phyloP scores from a whole-genome alignment of 352 stramenopile genomes.

The Saprolegnia diclina region DNA sequence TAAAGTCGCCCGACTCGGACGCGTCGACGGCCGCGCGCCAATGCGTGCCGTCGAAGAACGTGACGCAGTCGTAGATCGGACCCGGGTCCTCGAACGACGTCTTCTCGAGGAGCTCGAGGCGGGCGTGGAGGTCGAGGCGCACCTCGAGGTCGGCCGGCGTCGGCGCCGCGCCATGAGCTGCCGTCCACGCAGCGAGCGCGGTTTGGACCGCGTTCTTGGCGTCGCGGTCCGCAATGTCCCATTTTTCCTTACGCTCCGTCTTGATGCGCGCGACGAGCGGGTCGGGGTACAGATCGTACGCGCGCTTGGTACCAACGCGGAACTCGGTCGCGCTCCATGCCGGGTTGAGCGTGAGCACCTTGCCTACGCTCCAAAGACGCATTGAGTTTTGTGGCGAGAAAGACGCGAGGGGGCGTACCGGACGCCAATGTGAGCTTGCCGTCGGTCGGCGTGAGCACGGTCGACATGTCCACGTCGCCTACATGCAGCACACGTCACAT shows the following conservation, averaged over 20 bases:
- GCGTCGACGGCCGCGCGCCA: constrained; percentile 87
- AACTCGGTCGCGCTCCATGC: constrained; percentile 66
- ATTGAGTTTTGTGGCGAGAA: constrained; percentile 29
- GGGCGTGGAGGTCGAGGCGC: constrained; percentile 82
- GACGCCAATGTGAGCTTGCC: constrained; percentile 25
- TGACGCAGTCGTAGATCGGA: constrained; percentile 89
- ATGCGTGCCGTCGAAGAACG: constrained; percentile 77
- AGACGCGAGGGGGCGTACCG: constrained; percentile 3
- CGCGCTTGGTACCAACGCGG: constrained; percentile 77
- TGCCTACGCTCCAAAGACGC: constrained; percentile 25
- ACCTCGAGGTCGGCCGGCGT: constrained; percentile 32
- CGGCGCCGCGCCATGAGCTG: constrained; percentile 29
- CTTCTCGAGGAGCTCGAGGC: constrained; percentile 61
- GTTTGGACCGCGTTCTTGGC: constrained; percentile 62
- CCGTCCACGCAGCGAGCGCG: constrained; percentile 60
- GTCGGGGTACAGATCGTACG: constrained; percentile 86
- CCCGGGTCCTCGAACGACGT: constrained; percentile 86
- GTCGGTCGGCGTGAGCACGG: constrained; percentile 39
- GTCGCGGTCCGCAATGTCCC: constrained; percentile 56
- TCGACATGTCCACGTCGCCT: constrained; percentile 90
- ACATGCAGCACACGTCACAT: constrained; percentile 24
- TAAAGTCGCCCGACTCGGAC: constrained; percentile 79
- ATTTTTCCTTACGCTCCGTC: constrained; percentile 78
- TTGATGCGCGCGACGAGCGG: constrained; percentile 64
- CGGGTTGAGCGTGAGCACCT: constrained; percentile 69